phyloP scores from a whole-genome alignment of 73 alveolate species.

The Stentor coeruleus region DNA sequence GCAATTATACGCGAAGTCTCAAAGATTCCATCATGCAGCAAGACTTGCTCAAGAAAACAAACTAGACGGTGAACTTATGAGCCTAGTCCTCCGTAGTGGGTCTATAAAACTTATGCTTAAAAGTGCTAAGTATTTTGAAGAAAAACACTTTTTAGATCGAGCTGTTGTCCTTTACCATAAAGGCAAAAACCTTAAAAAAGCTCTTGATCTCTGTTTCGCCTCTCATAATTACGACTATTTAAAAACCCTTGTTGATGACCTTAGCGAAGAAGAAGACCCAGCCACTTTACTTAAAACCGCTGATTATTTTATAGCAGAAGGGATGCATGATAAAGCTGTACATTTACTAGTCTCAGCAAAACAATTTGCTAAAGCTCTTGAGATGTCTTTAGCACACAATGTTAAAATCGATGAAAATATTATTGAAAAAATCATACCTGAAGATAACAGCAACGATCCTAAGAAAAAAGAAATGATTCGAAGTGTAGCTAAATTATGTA shows the following conservation, averaged over 20 bases:
- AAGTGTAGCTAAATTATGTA: conserved; percentile 85
- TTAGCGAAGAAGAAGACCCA: conserved; percentile 77
- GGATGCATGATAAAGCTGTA: conserved; percentile 88
- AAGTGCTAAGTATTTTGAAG: conserved; percentile 91
- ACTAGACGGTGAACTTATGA: conserved; percentile 78
- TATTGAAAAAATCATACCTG: conserved; percentile 46
- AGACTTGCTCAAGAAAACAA: conserved; percentile 91
- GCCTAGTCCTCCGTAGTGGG: conserved; percentile 73
- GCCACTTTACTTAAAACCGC: conserved; percentile 68
- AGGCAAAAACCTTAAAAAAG: conserved; percentile 93
- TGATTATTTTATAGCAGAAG: conserved; percentile 69
- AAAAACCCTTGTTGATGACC: conserved; percentile 39
- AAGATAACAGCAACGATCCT: conserved; percentile 74
- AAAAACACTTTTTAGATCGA: conserved; percentile 75
- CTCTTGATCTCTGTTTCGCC: conserved; percentile 69
- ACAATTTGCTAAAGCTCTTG: conserved; percentile 84
- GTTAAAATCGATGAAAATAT: conserved; percentile 79
- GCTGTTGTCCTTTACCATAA: conserved; percentile 83
- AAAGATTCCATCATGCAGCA: conserved; percentile 91
- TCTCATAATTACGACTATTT: conserved; percentile 51
- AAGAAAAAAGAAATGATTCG: conserved; percentile 69
- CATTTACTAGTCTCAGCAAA: conserved; percentile 71
- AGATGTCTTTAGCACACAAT: conserved; percentile 74
- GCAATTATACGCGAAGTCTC: conserved; percentile 80
- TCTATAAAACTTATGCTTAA: conserved; percentile 78